phyloP scores from a whole-genome alignment of 768 basidiomycete genomes.

The Hypsizygus marmoreus region DNA sequence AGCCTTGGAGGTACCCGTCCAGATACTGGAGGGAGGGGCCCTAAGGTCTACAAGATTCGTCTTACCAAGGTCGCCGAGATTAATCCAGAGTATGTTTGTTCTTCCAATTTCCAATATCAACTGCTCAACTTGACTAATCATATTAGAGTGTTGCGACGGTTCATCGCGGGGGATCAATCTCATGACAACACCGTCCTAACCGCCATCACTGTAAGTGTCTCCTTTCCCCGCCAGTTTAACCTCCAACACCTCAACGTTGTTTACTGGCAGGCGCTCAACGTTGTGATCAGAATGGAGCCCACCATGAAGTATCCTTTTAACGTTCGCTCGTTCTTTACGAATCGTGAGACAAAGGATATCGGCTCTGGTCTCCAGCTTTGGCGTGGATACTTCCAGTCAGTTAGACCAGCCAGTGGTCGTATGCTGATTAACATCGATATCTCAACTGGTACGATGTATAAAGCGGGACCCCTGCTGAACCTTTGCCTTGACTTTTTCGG shows the following conservation, averaged over 20 bases:
- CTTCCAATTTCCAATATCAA: not conserved
- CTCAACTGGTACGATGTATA: constrained; percentile 73
- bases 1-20: constrained; percentile 40
- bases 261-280: constrained; percentile 57
- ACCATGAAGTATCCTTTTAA: constrained; percentile 68
- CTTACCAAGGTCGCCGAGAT: constrained; percentile 59
- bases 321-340: constrained; percentile 71
- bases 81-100: constrained; percentile 46
- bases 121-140: constrained; percentile 2
- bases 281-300: constrained; percentile 72
- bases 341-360: constrained; percentile 51
- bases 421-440: constrained; percentile 74
- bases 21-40: constrained; percentile 41
- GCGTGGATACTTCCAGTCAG: constrained; percentile 76
- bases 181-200: constrained; percentile 67
- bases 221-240: not conserved
- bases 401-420: constrained; percentile 60
- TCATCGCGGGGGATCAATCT: constrained; percentile 59
- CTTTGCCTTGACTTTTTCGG: constrained; percentile 56
- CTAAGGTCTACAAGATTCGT: constrained; percentile 68
- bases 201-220: constrained; percentile 55
- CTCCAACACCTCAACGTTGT: not conserved
- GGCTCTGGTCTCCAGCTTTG: constrained; percentile 60
- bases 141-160: constrained; percentile 56
- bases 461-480: constrained; percentile 52